Base-by-base conservation (phyloP, 805 yeast species). In the Torulaspora indica region DNA sequence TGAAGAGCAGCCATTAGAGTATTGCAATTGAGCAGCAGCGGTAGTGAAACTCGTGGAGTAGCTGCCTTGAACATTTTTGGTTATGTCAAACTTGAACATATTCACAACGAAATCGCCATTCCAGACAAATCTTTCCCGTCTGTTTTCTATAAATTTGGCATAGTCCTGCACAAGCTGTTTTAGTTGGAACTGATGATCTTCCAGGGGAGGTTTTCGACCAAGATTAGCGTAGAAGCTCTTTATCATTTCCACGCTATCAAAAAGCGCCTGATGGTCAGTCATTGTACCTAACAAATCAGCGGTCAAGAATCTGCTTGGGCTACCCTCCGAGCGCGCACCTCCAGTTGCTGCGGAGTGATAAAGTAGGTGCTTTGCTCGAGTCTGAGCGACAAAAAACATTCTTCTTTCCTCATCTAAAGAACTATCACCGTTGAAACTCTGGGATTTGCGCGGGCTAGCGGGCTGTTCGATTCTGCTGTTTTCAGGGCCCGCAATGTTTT, bases 331-430 rank as follows among this genome's bases (percentile, higher is more conserved):
- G 8, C 57, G 54, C 27, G 47, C 54, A 10, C 52, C 58, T 17
- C 42, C 43, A 17, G 51, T 53, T 1, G 61, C 54, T 1, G 66
- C 54, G 1, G 69, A 57, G 12, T 82, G 52, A 52, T 75, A 77
- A 8, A 82, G 59, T 18, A 80, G 55, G 3, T 63, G 63, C 60
- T 84, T 82, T 0, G 96, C 95, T 51, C 98, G 72, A 0, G 96
- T 91, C 35, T 82, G 70, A 0, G 96, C 95, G 9, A 93, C 98
- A 61, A 87, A 93, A 47, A 89, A 74, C 53, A 91, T 77, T 39
- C 98, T 63, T 43, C 95, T 66, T 56, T 89, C 97, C 64, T 91
- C 98, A 51, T 83, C 75, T 2, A 78, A 32, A 8, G 66, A 52
- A 9, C 56, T 62, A 4, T 51, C 56, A 5, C 44, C 34, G 7